These are phyloP conservation scores for Nasturtium officinale DNA, from an alignment of 345 rosid species.

Conservation along the genomic window DNA sequence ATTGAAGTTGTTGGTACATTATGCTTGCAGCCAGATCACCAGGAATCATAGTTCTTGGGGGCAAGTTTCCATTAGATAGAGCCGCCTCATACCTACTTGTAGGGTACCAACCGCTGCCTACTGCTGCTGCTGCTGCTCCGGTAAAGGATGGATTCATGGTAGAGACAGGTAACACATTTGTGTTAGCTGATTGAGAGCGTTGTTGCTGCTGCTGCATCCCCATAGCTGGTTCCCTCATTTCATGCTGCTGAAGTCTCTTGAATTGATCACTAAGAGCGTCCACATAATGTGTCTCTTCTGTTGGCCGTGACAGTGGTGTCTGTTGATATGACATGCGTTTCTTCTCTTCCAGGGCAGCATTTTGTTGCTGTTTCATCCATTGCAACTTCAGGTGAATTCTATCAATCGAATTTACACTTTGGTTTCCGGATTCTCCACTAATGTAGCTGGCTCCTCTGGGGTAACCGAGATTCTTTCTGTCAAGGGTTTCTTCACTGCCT, in stretches of 20 bases:
- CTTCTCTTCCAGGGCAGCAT: conserved; percentile 51
- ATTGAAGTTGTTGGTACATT: conserved; percentile 59
- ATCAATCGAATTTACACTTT: conserved; percentile 56
- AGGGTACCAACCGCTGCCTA: conserved; percentile 56
- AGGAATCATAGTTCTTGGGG: conserved; percentile 48
- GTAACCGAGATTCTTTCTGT: conserved; percentile 67
- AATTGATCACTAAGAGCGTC: conserved; percentile 55
- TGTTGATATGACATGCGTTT: conserved; percentile 60
- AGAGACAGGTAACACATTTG: conserved; percentile 56
- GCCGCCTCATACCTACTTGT: conserved; percentile 51
- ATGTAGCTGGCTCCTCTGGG: conserved; percentile 45
- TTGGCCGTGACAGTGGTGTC: conserved; percentile 49
- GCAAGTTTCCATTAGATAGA: conserved; percentile 60
- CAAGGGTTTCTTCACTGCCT: conserved; percentile 55
- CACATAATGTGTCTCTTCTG: conserved; percentile 56
- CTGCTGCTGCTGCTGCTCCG: conserved; percentile 49
- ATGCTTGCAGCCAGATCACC: conserved; percentile 52
- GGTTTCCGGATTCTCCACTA: conserved; percentile 48
- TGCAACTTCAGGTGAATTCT: conserved; percentile 60
- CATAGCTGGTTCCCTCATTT: conserved; percentile 66
- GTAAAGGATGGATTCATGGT: conserved; percentile 57
- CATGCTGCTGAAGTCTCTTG: conserved; percentile 61
- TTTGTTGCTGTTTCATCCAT: conserved; percentile 63
- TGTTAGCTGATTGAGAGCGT: conserved; percentile 49
- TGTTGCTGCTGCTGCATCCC: conserved; percentile 65